phyloP scores from a whole-genome alignment of 345 rosid genomes.

The Eucalyptus microcorys region DNA sequence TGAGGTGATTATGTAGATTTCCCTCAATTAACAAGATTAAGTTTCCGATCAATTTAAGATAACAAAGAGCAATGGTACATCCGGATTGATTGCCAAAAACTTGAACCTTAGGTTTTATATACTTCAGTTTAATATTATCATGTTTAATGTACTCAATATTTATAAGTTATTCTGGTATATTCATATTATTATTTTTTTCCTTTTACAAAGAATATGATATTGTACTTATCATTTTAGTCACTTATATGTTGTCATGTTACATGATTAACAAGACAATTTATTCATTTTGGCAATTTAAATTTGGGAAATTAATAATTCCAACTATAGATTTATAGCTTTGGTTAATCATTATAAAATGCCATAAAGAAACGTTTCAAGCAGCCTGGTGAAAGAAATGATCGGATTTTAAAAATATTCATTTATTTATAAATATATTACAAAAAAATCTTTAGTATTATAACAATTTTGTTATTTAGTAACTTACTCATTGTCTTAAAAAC shows the following conservation, averaged over 20 bases:
- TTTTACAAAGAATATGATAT: background rate
- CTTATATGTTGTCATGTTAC: background rate
- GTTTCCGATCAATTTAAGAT: background rate
- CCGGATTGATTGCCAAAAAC: background rate
- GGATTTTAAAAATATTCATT: background rate
- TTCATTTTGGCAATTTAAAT: background rate
- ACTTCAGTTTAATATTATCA: background rate
- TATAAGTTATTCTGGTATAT: background rate
- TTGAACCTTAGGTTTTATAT: background rate
- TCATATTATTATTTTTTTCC: background rate
- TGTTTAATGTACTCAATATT: background rate
- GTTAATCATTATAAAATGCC: background rate
- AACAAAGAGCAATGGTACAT: background rate
- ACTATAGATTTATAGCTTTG: background rate
- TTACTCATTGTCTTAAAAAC: background rate
- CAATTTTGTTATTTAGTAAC: background rate
- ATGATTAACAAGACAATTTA: background rate
- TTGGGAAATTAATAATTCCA: background rate
- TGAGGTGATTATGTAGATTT: background rate
- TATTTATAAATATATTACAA: background rate
- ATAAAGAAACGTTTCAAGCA: background rate
- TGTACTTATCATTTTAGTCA: background rate
- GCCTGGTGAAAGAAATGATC: background rate
- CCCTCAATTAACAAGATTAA: background rate
- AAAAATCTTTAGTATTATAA: background rate